These are phyloP conservation scores for Meira nashicola DNA, from an alignment of 1,284 basidiomycete genomes.

Conservation along the genomic window DNA sequence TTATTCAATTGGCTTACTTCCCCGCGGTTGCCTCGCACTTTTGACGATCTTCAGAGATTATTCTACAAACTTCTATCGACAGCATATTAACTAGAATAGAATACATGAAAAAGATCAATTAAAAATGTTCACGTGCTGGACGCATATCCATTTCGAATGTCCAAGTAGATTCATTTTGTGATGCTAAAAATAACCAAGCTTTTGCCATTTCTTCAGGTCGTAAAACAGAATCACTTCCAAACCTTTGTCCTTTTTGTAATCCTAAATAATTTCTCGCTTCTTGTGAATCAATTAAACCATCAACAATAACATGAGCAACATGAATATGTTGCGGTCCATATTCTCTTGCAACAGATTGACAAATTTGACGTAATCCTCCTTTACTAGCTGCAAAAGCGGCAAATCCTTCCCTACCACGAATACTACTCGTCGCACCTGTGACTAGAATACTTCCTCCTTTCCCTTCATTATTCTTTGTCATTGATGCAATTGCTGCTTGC, in stretches of 20 bases:
- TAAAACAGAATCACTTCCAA: conserved; percentile 27
- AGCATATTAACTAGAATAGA: no score
- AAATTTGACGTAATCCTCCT: conserved; percentile 27
- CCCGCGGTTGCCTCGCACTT: no score
- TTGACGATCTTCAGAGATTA: no score
- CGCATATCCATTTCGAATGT: conserved; percentile 40
- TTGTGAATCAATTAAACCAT: conserved; percentile 39
- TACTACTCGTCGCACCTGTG: conserved; percentile 36
- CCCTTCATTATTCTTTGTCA: conserved; percentile 13
- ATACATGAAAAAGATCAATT: no score
- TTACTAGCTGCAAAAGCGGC: conserved; percentile 39
- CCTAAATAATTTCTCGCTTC: conserved; percentile 26
- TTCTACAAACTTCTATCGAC: no score
- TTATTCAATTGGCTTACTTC: no score
- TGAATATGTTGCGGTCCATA: conserved; percentile 28
- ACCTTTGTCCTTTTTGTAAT: conserved; percentile 28
- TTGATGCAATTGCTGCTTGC: conserved; percentile 21
- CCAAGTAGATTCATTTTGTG: conserved; percentile 32
- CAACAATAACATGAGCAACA: conserved; percentile 36
- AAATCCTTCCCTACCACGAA: conserved; percentile 33
- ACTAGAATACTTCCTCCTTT: conserved; percentile 31
- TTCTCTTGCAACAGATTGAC: conserved; percentile 36
- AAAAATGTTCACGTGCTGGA: conserved; percentile 38
- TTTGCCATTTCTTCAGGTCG: conserved; percentile 40
- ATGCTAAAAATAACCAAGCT: conserved; percentile 40